These are phyloP conservation scores for Penicillium palitans DNA, from an alignment of 2,329 filamentous ascomycete genomes.

Conservation along the genomic window DNA sequence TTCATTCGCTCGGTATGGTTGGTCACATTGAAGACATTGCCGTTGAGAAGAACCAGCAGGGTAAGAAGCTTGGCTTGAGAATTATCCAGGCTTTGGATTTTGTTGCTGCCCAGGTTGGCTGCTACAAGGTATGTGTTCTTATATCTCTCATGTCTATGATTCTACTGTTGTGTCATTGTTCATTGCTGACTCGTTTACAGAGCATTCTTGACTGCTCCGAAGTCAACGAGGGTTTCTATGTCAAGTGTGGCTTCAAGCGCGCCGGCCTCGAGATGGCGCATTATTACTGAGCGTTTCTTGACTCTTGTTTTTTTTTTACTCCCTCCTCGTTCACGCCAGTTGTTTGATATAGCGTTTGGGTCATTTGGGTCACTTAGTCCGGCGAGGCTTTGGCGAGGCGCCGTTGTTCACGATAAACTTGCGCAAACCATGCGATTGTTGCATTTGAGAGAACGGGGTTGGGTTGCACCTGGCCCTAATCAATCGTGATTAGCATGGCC, in stretches of 20 bases:
- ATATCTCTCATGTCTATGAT: not conserved
- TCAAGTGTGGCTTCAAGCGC: constrained; percentile 93
- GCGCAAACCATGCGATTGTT: not conserved
- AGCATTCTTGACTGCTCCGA: constrained; percentile 96
- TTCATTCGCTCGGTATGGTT: constrained; percentile 57
- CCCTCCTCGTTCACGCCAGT: constrained; percentile 4
- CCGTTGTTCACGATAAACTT: constrained; percentile 4
- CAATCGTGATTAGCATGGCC: not conserved
- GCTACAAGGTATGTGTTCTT: constrained; percentile 69
- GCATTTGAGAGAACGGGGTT: not conserved
- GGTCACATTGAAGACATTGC: constrained; percentile 98
- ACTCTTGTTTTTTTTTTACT: constrained; percentile 1
- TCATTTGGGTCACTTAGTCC: constrained; percentile 12
- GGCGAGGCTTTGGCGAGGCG: constrained; percentile 8
- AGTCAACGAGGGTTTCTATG: constrained; percentile 94
- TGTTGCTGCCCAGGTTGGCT: constrained; percentile 83
- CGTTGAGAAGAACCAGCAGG: constrained; percentile 91
- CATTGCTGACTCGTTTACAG: constrained; percentile 45
- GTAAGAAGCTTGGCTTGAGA: constrained; percentile 89
- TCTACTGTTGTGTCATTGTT: not conserved
- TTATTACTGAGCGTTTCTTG: constrained; percentile 61
- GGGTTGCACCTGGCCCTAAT: not conserved
- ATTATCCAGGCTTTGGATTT: constrained; percentile 92
- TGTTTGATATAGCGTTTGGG: constrained; percentile 18
- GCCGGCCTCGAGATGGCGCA: constrained; percentile 96